A percentile compares a stretch with the other conserved stretches of the same genome.
Evolutionary conservation across 495 filamentous ascomycete species (phyloP).

Genomic region (Niebla homalea): DNA sequence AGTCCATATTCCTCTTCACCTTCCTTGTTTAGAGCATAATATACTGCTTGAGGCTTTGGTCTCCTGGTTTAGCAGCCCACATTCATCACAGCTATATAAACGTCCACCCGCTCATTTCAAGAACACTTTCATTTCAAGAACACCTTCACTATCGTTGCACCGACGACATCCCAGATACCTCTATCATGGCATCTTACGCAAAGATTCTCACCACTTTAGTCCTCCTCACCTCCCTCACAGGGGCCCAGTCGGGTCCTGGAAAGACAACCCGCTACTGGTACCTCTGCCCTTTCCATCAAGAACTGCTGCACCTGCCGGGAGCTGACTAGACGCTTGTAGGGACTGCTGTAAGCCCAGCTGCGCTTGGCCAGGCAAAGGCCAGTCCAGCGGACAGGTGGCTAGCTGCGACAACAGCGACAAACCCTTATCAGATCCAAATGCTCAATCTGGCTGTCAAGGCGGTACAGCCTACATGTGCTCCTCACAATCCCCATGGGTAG

Average conservation of each 20-base stretch:
- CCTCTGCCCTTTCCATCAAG: not conserved
- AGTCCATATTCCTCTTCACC: no score
- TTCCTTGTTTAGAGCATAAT: no score
- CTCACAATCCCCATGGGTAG: constrained; percentile 49
- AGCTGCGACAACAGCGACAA: constrained; percentile 47
- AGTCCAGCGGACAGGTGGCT: constrained; percentile 29
- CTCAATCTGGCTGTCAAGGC: constrained; percentile 36
- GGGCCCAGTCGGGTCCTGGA: constrained; percentile 25
- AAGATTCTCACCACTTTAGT: not conserved
- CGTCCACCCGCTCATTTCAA: no score
- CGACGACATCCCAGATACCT: no score
- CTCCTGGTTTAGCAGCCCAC: no score
- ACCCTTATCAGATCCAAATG: constrained; percentile 25
- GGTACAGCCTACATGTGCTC: constrained; percentile 51
- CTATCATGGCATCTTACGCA: not conserved
- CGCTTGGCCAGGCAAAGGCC: constrained; percentile 37
- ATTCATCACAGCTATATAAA: no score
- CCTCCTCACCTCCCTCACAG: not conserved
- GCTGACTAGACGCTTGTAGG: constrained; percentile 18
- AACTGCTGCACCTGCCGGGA: not conserved
- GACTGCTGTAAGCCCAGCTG: constrained; percentile 60
- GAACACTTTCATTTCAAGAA: no score
- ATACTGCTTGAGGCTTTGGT: no score
- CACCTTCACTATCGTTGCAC: no score
- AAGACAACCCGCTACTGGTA: constrained; percentile 47